Base-by-base conservation (phyloP, 495 filamentous ascomycete species). In the Aspergillus mulundensis region DNA sequence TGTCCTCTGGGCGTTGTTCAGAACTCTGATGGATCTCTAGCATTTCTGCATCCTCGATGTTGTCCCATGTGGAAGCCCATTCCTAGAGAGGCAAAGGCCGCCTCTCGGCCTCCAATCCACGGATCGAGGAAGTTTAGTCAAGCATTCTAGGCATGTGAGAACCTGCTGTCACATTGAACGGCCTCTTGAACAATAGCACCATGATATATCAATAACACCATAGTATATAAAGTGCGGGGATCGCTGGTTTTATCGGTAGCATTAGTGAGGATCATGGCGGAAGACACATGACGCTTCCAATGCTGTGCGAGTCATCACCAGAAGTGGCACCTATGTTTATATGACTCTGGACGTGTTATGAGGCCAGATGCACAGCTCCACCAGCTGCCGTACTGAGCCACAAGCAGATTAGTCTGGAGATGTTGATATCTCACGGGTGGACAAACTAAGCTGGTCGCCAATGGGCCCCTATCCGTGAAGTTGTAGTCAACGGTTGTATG, bases 91-190 rank as follows among this genome's bases (percentile, higher is more conserved):
- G 49, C 23, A 36, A 58, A 48, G 21, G 42, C 50, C 43, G 56
- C 48, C 21, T 40, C 28, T n/a, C 43, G 32, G 32, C 7, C 21
- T 53, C 5, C 40, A 46, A 36, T 21, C 47, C 53, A 56, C 54
- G 58, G 58, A 57, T 52, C 55, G 52, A 56, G 54, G 45, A 23
- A 56, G 20, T 21, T 39, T 55, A 48, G 21, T 42, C 52, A 40
- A 47, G n/a, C n/a, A 40, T 40, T 40, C 1, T 6, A 5, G n/a
- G 38, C 38, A 12, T 24, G 14, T 25, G 19, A 30, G 16, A 47
- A 34, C 50, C 32, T 7, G 18, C 38, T 25, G 14, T 25, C 20
- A 38, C 21, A 21, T 20, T 14, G 10, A 49, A 8, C 0, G n/a
- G 34, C 32, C 23, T 23, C 40, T 19, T 5, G 12, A 8, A 34